phyloP scores from a whole-genome alignment of 805 yeast genomes.

The Ogataea nakhonphanomensis region DNA sequence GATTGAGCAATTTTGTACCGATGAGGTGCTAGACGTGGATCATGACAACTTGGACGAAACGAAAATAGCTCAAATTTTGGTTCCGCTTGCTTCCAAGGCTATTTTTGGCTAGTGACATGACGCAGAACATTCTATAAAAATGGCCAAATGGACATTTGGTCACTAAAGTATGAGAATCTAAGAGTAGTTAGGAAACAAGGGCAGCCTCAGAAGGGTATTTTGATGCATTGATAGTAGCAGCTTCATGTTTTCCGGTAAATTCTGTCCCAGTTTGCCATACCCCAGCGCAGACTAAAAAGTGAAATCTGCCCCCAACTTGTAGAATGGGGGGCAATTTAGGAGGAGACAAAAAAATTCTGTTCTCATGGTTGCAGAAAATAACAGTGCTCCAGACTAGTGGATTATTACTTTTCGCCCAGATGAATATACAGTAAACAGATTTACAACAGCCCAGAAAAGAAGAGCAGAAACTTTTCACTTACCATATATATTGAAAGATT shows the following conservation, averaged over 20 bases:
- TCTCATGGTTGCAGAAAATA: conserved; percentile 3
- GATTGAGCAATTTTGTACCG: conserved; percentile 28
- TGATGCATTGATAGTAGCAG: too few species aligned
- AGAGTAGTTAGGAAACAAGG: background rate
- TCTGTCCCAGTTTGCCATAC: background rate
- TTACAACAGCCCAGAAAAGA: conserved; percentile 4
- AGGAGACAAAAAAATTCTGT: background rate
- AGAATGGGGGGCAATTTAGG: too few species aligned
- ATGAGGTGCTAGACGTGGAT: conserved; percentile 21
- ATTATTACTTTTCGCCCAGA: background rate
- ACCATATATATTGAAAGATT: background rate
- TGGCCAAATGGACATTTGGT: background rate
- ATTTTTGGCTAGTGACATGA: conserved; percentile 16
- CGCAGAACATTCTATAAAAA: background rate
- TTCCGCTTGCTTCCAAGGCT: conserved; percentile 36
- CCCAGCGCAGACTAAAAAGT: background rate
- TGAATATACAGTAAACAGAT: background rate
- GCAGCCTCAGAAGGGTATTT: too few species aligned
- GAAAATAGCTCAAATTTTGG: conserved; percentile 29
- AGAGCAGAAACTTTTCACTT: background rate
- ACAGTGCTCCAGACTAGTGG: background rate
- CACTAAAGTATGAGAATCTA: too few species aligned
- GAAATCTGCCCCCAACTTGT: too few species aligned
- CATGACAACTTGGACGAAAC: conserved; percentile 20
- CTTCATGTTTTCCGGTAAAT: too few species aligned